Evolutionary conservation across 257 asterid genomes (phyloP).

Genomic region (Nicotiana knightiana): DNA sequence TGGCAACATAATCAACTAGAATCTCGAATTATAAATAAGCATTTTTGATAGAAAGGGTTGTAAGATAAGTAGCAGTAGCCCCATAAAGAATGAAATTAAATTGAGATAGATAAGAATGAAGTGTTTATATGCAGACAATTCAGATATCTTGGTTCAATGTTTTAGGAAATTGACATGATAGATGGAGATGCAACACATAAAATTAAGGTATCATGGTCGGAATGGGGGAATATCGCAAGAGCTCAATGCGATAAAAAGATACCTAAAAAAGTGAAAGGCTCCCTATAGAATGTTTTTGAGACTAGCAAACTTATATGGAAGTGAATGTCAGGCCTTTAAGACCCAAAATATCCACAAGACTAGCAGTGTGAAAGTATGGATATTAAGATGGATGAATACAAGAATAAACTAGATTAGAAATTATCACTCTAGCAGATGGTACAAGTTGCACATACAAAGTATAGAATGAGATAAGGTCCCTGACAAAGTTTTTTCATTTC

Average conservation of each 20-base stretch:
- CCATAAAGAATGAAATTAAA: neutral
- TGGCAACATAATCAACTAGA: neutral
- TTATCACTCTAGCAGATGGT: neutral
- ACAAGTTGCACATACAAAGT: neutral
- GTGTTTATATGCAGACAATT: neutral
- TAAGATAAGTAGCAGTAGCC: neutral
- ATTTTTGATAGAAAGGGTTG: neutral
- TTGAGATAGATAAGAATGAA: neutral
- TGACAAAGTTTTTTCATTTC: neutral
- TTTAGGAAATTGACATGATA: neutral
- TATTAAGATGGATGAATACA: neutral
- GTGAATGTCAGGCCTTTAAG: neutral
- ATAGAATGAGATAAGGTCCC: neutral
- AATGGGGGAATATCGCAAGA: neutral
- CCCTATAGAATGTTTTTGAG: neutral
- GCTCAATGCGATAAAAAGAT: neutral
- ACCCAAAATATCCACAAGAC: neutral
- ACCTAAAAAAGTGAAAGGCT: neutral
- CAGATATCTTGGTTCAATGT: neutral
- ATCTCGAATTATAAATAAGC: neutral
- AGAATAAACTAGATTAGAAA: neutral
- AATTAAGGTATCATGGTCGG: neutral
- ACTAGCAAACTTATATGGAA: neutral
- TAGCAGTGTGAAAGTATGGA: neutral
- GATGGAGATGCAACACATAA: neutral